These are phyloP conservation scores for Otatea glauca DNA, from an alignment of 176 grass and related monocot species.

Conservation along the genomic window DNA sequence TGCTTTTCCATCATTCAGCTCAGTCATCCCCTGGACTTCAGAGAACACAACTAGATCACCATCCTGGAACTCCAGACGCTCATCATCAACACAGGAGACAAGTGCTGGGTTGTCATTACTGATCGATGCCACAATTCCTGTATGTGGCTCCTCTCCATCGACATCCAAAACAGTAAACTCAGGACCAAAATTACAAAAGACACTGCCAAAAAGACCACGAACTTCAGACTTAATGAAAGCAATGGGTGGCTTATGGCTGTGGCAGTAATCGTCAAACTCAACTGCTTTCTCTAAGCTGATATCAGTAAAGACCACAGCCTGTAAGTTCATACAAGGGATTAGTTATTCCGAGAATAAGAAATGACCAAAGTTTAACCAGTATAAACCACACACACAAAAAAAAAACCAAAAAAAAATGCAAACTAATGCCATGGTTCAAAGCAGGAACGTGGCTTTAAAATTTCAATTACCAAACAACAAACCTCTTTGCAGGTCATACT, in stretches of 20 bases:
- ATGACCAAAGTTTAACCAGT: background rate
- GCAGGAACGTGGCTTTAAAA: too few species aligned
- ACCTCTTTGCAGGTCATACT: background rate
- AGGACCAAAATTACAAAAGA: constrained; percentile 91
- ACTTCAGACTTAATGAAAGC: constrained; percentile 89
- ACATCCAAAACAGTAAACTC: constrained; percentile 91
- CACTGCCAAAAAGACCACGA: constrained; percentile 78
- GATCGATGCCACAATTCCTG: constrained; percentile 85
- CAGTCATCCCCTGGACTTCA: constrained; percentile 60
- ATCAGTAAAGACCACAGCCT: constrained; percentile 91
- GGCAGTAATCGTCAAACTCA: constrained; percentile 84
- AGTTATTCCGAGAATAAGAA: constrained; percentile 18
- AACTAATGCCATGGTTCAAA: too few species aligned
- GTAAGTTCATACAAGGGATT: constrained; percentile 23
- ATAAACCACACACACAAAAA: background rate
- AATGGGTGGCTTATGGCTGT: constrained; percentile 79
- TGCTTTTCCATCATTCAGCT: constrained; percentile 30
- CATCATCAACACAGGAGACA: constrained; percentile 92
- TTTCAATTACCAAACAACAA: too few species aligned
- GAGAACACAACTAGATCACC: constrained; percentile 85
- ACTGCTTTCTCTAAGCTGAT: constrained; percentile 76
- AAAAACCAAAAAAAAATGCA: too few species aligned
- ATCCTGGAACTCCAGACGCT: constrained; percentile 91
- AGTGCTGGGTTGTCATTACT: constrained; percentile 86
- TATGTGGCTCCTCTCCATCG: constrained; percentile 91